Evolutionary conservation across 768 basidiomycete species (phyloP).

Genomic region (Termitomyces titanicus): DNA sequence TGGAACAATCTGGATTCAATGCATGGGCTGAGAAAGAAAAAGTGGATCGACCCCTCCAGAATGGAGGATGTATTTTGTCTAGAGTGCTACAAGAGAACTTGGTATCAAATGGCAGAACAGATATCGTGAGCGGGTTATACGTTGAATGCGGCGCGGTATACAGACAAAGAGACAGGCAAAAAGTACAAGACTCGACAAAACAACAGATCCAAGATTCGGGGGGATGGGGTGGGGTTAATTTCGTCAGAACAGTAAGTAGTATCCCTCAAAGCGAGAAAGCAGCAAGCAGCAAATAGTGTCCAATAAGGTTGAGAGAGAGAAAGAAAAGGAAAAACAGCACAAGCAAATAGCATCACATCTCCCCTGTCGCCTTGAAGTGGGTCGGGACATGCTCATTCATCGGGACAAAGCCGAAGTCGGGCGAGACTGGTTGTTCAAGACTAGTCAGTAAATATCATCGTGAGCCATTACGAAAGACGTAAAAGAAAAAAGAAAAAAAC

Average conservation of each 20-base stretch:
- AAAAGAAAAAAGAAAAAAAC: constrained; percentile 2
- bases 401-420: constrained; percentile 80
- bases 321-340: constrained; percentile 11
- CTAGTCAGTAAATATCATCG: constrained; percentile 43
- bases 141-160: constrained; percentile 1
- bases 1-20: constrained; percentile 7
- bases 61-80: constrained; percentile 7
- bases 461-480: constrained; percentile 26
- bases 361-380: constrained; percentile 56
- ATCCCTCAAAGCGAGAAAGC: constrained; percentile 12
- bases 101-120: constrained; percentile 8
- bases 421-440: constrained; percentile 59
- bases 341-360: constrained; percentile 34
- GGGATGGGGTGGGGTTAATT: too few relatives aligned
- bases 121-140: neutral
- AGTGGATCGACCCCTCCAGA: neutral
- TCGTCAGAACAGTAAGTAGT: constrained; percentile 1
- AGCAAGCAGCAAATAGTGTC: constrained; percentile 14
- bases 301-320: constrained; percentile 12
- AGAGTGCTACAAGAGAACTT: constrained; percentile 3
- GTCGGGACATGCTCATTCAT: constrained; percentile 75
- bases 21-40: constrained; percentile 9
- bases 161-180: neutral
- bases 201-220: constrained; percentile 7
- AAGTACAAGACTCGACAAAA: constrained; percentile 3